Percentiles rank a stretch among this genome's conserved stretches.
Evolutionary conservation across 1,139 yeast genomes (phyloP).

Genomic region (Debaryomyces nepalensis): DNA sequence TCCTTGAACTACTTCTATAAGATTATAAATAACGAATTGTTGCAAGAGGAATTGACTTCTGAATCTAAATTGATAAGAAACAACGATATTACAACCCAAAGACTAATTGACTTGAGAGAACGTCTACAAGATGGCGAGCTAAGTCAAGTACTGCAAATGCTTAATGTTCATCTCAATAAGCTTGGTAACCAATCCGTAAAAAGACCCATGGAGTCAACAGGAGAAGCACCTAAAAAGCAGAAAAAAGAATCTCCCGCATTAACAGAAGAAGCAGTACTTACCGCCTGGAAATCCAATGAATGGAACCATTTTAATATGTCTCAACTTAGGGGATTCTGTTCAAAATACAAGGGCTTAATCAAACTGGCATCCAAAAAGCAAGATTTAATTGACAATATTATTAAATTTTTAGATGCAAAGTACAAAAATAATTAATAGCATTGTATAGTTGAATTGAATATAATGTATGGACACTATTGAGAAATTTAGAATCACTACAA

Average conservation of each 20-base stretch:
- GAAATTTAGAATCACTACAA: too few species aligned
- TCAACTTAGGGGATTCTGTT: conserved; percentile 45
- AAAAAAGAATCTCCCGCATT: conserved; percentile 29
- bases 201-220: conserved; percentile 15
- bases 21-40: conserved; percentile 64
- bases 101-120: conserved; percentile 17
- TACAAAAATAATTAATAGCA: background rate
- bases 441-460: too few species aligned
- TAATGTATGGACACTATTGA: too few species aligned
- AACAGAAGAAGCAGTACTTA: conserved; percentile 38
- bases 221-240: conserved; percentile 24
- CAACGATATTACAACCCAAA: conserved; percentile 24
- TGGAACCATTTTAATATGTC: conserved; percentile 42
- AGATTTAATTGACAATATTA: conserved; percentile 48
- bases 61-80: conserved; percentile 26
- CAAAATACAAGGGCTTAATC: conserved; percentile 37
- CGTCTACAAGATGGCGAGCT: conserved; percentile 16
- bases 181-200: conserved; percentile 12
- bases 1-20: conserved; percentile 67
- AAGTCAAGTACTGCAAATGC: conserved; percentile 18
- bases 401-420: conserved; percentile 12
- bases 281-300: conserved; percentile 44
- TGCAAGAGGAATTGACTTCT: conserved; percentile 59
- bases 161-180: conserved; percentile 23
- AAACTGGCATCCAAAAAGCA: conserved; percentile 43